These are phyloP conservation scores for Candida nanaspora DNA, from an alignment of 805 yeast genomes.

Conservation along the genomic window DNA sequence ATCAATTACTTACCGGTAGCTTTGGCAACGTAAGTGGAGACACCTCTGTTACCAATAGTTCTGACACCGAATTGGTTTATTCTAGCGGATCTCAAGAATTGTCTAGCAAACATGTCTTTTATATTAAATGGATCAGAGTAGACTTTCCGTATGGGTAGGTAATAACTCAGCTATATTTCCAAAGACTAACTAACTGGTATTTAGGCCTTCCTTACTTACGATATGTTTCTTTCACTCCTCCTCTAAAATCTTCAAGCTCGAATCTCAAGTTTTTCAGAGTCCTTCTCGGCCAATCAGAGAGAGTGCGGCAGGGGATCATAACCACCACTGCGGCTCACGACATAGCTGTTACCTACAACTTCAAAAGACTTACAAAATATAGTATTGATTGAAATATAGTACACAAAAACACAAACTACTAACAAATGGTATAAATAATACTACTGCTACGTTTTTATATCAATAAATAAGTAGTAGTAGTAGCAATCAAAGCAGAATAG, in stretches of 20 bases:
- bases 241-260: neutral
- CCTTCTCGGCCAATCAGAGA: neutral
- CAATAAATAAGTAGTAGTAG: too few relatives aligned
- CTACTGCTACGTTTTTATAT: too few relatives aligned
- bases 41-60: constrained; percentile 29
- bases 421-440: neutral
- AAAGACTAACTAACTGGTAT: too few relatives aligned
- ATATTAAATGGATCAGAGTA: neutral
- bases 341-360: neutral
- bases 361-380: neutral
- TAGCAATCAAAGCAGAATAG: neutral
- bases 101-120: constrained; percentile 26
- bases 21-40: constrained; percentile 29
- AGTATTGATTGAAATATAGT: neutral
- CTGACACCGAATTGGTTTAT: constrained; percentile 18
- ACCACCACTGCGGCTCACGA: neutral
- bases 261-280: neutral
- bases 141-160: too few relatives aligned
- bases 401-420: too few relatives aligned
- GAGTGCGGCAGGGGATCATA: neutral
- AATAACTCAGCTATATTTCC: too few relatives aligned
- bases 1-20: constrained; percentile 28
- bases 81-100: constrained; percentile 16
- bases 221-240: too few relatives aligned
- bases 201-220: too few relatives aligned